Evolutionary conservation across 148 eudicot species (phyloP), one percentile per base, ranked within the genome.

Genomic region (Fallopia convolvulus): DNA sequence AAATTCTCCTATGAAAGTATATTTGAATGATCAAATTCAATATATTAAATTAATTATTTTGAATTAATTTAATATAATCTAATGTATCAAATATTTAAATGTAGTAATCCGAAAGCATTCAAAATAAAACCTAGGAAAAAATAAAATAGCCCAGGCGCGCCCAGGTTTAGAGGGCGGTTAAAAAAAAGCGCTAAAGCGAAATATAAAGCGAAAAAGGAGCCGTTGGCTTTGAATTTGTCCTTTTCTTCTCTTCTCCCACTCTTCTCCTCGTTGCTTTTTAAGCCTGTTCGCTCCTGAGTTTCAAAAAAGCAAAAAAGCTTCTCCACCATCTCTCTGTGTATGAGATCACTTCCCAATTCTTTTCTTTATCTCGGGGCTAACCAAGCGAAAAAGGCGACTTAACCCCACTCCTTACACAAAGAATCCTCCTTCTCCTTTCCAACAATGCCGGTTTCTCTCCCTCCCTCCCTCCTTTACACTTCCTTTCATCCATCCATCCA

Each of bases 371-470:
- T 15, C 44, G 72, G 21, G 72, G 72, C 39, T 36, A 68, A 14
- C 72, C 44, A 14, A 14, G 10, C 44, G 4, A 68, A 36, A 68
- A 68, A 68, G 72, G n/a, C 72, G 72, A 68, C 72, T 36, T 68
- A 68, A 68, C 72, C 72, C 72, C 72, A 68, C 72, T 17, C 46
- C 10, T 68, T 41, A 68, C 72, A 68, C 72, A 68, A 68, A 68
- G 72, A 68, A 68, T 68, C 39, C 68, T 2, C 56, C 56, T 14
- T 5, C 56, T 14, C 56, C 56, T 58, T 58, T 23, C 30, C 65
- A 20, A 21, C 72, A 39, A 68, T 68, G 72, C 46, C 72, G 72
- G 39, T 17, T 39, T 39, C 46, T 68, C 53, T 73, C 33, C 39
- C 72, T 10, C 44, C 20, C 9, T 20, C 72, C 72, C 36, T 17